Evolutionary conservation across 192 early-diverging fungal species (phyloP), one percentile per base, ranked within the genome.

Genomic region (Lunasporangiospora selenospora): DNA sequence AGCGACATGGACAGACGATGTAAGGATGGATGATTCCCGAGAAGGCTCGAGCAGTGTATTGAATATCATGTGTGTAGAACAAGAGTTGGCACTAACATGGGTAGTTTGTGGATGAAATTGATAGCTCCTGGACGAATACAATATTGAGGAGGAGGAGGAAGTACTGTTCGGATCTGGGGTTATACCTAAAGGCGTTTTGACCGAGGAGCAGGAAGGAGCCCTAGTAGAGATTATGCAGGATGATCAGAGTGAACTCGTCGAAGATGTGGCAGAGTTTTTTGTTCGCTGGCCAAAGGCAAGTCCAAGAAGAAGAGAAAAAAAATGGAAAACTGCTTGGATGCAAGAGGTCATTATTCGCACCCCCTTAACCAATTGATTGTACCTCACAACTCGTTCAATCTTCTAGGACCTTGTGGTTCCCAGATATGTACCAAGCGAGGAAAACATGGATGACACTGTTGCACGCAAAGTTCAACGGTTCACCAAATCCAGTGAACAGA

Each of bases 221-320:
- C 29, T 73, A 19, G 33, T 21, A 10, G 60, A 58, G 41, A 73
- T 73, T 29, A 73, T 73, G 2, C 23, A 49, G 16, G 60, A 73
- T 0, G 38, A 56, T 2, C 31, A 51, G 8, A n/a, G 5, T 3
- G 41, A 48, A 13, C 30, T 45, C 6, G 53, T 73, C 40, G 59
- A 73, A 23, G 69, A 73, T 10, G 32, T 73, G 27, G 34, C 48
- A 27, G 69, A 73, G 39, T 73, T 58, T 30, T 73, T 73, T 46
- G 61, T 73, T 4, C 42, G 40, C 16, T 73, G 69, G 69, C 69
- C 69, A 24, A 46, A 46, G 59, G 67, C 62, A 58, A 16, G n/a
- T n/a, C n/a, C n/a, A n/a, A n/a, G n/a, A n/a, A n/a, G n/a, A n/a
- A n/a, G n/a, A n/a, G n/a, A n/a, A n/a, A n/a, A n/a, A n/a, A n/a